Percentiles rank a stretch among this genome's conserved stretches.
Evolutionary conservation across 495 filamentous ascomycete genomes (phyloP).

Genomic region (Lasiosphaeria hispida): DNA sequence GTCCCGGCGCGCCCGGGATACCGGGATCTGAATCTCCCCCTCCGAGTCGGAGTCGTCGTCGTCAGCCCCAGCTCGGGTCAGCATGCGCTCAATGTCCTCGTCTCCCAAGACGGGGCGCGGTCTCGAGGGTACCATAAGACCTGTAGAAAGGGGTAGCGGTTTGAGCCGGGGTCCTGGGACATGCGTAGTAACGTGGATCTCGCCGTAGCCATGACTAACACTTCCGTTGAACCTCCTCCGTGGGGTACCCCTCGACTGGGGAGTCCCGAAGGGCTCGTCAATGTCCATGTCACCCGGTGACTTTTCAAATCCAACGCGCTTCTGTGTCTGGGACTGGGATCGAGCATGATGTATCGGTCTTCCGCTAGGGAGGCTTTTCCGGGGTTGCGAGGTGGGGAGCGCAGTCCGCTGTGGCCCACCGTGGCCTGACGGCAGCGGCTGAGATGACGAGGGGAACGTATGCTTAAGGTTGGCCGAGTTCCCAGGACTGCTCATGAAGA

Average conservation of each 20-base stretch:
- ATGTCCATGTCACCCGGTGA: slow-evolving; percentile 44
- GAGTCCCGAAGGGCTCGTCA: slow-evolving; percentile 39
- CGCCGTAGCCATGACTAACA: slow-evolving; percentile 14
- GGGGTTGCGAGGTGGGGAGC: slow-evolving; percentile 41
- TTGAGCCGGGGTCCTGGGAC: slow-evolving; percentile 20
- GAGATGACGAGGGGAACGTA: slow-evolving; percentile 40
- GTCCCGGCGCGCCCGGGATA: slow-evolving; percentile 28
- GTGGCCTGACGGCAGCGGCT: slow-evolving; percentile 28
- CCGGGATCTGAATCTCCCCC: slow-evolving; percentile 45
- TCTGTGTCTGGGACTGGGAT: slow-evolving; percentile 32
- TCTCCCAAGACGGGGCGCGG: slow-evolving; percentile 37
- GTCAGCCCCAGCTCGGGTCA: slow-evolving; percentile 41
- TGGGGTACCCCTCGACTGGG: slow-evolving; percentile 39
- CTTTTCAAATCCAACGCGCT: slow-evolving; percentile 49
- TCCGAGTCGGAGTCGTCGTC: slow-evolving; percentile 50
- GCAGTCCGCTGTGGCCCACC: slow-evolving; percentile 32
- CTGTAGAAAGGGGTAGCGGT: slow-evolving; percentile 40
- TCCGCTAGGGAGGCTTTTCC: slow-evolving; percentile 46
- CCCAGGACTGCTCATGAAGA: slow-evolving; percentile 85
- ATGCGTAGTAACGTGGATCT: slow-evolving; percentile 1
- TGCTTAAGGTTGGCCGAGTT: slow-evolving; percentile 63
- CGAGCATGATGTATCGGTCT: slow-evolving; percentile 37
- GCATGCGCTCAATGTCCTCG: slow-evolving; percentile 48
- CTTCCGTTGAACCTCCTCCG: slow-evolving; percentile 38
- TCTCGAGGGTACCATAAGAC: slow-evolving; percentile 34